Evolutionary conservation across 805 yeast genomes (phyloP).

Genomic region (Kluyveromyces aestuarii): DNA sequence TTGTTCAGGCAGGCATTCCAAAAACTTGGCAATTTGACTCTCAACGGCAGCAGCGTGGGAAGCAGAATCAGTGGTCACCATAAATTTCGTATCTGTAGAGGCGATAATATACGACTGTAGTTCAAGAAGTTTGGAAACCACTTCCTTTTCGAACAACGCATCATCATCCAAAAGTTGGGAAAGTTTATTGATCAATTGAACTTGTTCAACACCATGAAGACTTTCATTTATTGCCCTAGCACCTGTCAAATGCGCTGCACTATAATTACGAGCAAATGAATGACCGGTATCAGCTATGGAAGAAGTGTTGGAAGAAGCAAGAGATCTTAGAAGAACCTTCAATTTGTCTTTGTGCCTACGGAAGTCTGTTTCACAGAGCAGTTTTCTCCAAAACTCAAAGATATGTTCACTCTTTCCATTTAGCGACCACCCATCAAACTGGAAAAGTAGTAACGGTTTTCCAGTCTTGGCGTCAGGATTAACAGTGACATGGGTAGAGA

Average conservation of each 20-base stretch:
- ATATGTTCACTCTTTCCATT: slow-evolving; percentile 53
- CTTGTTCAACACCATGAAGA: slow-evolving; percentile 69
- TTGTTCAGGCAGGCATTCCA: slow-evolving; percentile 19
- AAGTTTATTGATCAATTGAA: slow-evolving; percentile 57
- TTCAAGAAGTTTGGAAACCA: slow-evolving; percentile 55
- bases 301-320: slow-evolving; percentile 71
- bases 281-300: slow-evolving; percentile 85
- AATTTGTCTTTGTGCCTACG: slow-evolving; percentile 54
- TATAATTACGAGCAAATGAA: slow-evolving; percentile 61
- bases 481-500: slow-evolving; percentile 52
- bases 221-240: slow-evolving; percentile 53
- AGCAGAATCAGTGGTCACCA: slow-evolving; percentile 49
- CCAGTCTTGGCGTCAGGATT: slow-evolving; percentile 46
- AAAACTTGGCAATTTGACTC: slow-evolving; percentile 23
- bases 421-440: slow-evolving; percentile 60
- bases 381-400: slow-evolving; percentile 56
- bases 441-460: slow-evolving; percentile 43
- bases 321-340: slow-evolving; percentile 58
- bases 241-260: slow-evolving; percentile 54
- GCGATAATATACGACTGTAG: slow-evolving; percentile 38
- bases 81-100: slow-evolving; percentile 39
- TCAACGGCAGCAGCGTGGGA: slow-evolving; percentile 16
- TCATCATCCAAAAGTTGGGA: slow-evolving; percentile 41
- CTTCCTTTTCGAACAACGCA: slow-evolving; percentile 40
- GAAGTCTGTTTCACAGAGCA: slow-evolving; percentile 64